phyloP scores from a whole-genome alignment of 345 rosid genomes.

The Lepidium sativum region DNA sequence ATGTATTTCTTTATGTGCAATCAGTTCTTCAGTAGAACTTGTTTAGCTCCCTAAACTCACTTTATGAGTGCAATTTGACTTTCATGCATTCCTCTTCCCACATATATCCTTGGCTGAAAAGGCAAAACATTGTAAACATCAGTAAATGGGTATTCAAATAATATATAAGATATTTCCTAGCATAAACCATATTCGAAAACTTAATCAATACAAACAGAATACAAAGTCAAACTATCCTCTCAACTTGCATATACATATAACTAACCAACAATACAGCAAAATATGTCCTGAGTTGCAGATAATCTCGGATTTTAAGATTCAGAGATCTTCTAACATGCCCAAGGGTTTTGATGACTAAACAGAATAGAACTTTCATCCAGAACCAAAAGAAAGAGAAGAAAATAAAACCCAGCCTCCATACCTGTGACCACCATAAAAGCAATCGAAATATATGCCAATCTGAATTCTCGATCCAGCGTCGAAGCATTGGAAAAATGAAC shows the following conservation, averaged over 20 bases:
- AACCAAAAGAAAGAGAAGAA: neutral
- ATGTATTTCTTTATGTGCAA: neutral
- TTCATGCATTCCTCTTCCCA: conserved; percentile 99
- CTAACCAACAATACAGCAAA: neutral
- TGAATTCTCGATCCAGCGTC: conserved; percentile 96
- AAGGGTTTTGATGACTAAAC: neutral
- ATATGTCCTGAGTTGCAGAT: neutral
- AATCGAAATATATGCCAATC: conserved; percentile 85
- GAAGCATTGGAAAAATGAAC: conserved; percentile 91
- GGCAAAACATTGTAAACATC: conserved; percentile 9
- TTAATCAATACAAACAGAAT: neutral
- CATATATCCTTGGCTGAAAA: conserved; percentile 83
- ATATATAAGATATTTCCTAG: neutral
- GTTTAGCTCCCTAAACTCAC: conserved; percentile 40
- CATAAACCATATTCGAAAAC: neutral
- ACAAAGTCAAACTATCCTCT: neutral
- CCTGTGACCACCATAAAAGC: conserved; percentile 99
- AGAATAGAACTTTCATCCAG: neutral
- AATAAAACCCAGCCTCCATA: conserved; percentile 14
- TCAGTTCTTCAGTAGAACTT: neutral
- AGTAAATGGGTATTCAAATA: conserved; percentile 13
- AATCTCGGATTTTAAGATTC: neutral
- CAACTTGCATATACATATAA: neutral
- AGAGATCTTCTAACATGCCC: conserved; percentile 8
- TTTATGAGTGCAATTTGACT: conserved; percentile 83